phyloP scores from a whole-genome alignment of 75 land plant genomes.

The Cunninghamia lanceolata region DNA sequence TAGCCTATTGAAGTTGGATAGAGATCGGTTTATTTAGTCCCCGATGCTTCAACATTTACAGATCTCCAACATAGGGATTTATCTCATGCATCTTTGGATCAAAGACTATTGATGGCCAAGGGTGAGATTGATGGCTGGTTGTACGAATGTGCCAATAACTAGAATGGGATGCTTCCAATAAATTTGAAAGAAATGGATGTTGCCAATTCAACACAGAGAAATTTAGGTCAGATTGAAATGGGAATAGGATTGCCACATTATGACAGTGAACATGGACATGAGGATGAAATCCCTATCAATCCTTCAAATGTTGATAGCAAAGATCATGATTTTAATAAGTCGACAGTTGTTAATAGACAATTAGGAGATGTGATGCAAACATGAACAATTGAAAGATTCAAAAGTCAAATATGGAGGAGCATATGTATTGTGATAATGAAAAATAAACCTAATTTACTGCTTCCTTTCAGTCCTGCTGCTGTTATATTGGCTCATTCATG shows the following conservation, averaged over 20 bases:
- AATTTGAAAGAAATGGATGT: not conserved
- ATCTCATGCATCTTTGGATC: not conserved
- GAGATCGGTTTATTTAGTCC: too few relatives aligned
- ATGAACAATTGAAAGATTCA: conserved; percentile 1
- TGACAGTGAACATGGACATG: conserved; percentile 21
- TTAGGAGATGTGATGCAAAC: not conserved
- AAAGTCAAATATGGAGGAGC: conserved; percentile 17
- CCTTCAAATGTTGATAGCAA: conserved; percentile 12
- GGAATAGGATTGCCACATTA: conserved; percentile 23
- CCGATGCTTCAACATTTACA: too few relatives aligned
- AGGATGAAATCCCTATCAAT: conserved; percentile 30
- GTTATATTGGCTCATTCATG: conserved; percentile 24
- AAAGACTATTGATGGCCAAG: not conserved
- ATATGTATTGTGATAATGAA: conserved; percentile 25
- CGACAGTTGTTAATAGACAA: not conserved
- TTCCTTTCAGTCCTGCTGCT: conserved; percentile 28
- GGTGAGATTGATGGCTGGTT: not conserved
- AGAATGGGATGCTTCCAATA: conserved; percentile 2
- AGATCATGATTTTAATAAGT: conserved; percentile 5
- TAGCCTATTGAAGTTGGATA: too few relatives aligned
- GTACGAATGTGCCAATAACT: not conserved
- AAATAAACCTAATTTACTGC: conserved; percentile 19
- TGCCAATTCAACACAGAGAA: not conserved
- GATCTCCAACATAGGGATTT: not conserved
- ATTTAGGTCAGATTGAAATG: conserved; percentile 16